Evolutionary conservation across 345 rosid species (phyloP).

Genomic region (Citrus medica): DNA sequence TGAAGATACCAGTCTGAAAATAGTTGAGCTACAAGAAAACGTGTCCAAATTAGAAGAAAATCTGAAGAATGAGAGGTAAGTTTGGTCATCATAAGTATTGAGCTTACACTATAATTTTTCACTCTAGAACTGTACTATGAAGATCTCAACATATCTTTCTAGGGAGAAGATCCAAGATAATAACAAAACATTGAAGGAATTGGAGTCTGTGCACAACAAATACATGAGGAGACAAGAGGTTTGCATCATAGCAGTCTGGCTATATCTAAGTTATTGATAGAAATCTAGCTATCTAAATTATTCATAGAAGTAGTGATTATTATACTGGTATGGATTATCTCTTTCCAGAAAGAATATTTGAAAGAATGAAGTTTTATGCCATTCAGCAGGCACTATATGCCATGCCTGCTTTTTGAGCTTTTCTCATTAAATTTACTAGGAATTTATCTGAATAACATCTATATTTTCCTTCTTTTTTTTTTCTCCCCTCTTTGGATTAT

Average conservation of each 20-base stretch:
- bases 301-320: neutral
- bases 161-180: constrained; percentile 81
- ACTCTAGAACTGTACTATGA: neutral
- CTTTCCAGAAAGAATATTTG: neutral
- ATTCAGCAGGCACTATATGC: neutral
- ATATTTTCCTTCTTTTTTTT: neutral
- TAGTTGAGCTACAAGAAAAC: constrained; percentile 52
- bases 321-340: neutral
- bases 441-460: neutral
- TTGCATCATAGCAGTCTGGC: constrained; percentile 22
- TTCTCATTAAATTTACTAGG: neutral
- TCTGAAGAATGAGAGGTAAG: constrained; percentile 65
- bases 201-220: constrained; percentile 68
- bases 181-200: constrained; percentile 60
- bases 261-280: constrained; percentile 10
- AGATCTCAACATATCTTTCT: constrained; percentile 14
- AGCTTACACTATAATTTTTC: neutral
- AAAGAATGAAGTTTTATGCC: neutral
- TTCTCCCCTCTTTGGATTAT: constrained; percentile 18
- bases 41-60: constrained; percentile 61
- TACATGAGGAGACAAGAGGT: constrained; percentile 84
- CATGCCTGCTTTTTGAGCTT: neutral
- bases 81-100: constrained; percentile 7
- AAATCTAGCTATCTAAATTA: constrained; percentile 9
- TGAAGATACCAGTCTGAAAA: constrained; percentile 62